Evolutionary conservation across 202 grass and related monocot genomes (phyloP).

Genomic region (Bolboschoenoplectus hybrid): DNA sequence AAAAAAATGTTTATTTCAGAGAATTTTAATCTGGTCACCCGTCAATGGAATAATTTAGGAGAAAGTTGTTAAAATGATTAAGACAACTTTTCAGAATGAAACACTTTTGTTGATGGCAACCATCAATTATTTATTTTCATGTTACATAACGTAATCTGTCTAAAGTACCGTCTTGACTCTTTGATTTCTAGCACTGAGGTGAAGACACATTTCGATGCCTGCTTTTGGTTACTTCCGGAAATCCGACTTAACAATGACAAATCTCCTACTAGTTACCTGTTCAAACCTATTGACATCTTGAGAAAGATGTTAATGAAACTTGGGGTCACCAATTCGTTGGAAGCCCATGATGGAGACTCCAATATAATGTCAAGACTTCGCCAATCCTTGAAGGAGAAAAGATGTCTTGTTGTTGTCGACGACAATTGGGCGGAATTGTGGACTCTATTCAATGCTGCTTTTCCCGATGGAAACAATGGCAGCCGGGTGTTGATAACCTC

Average conservation of each 20-base stretch:
- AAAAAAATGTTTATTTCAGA: not conserved
- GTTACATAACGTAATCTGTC: not conserved
- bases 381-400: not conserved
- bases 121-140: not conserved
- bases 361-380: not conserved
- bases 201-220: not conserved
- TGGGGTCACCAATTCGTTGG: not conserved
- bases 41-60: no score
- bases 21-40: no score
- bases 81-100: not conserved
- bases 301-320: conserved; percentile 10
- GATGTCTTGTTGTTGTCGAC: not conserved
- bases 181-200: not conserved
- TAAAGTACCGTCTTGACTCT: not conserved
- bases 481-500: conserved; percentile 4
- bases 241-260: not conserved
- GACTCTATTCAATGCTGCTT: conserved; percentile 11
- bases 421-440: not conserved
- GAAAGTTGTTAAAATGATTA: not conserved
- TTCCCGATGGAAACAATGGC: conserved; percentile 16
- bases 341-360: not conserved
- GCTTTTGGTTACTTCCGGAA: conserved; percentile 8
- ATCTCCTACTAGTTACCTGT: not conserved
- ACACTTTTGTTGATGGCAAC: not conserved
- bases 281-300: conserved; percentile 8